phyloP scores from a whole-genome alignment of 768 basidiomycete genomes.

The Leccinum longicurvipes region DNA sequence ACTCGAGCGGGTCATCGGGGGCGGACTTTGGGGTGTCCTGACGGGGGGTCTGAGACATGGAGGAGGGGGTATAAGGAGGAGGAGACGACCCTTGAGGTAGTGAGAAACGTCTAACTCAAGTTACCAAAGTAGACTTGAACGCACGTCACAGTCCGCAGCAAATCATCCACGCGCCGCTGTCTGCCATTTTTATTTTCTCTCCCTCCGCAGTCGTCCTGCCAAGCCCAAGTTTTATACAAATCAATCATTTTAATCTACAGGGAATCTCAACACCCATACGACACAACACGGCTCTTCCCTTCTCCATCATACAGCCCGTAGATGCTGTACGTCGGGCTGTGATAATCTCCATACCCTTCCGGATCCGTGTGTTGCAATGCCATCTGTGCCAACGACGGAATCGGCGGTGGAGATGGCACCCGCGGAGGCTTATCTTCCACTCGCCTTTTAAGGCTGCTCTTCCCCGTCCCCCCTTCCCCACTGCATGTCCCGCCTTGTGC shows the following conservation, averaged over 20 bases:
- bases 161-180: background rate
- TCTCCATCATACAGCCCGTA: constrained; percentile 70
- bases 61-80: constrained; percentile 19
- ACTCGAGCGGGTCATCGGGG: constrained; percentile 38
- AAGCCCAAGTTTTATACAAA: constrained; percentile 18
- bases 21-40: constrained; percentile 27
- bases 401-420: constrained; percentile 73
- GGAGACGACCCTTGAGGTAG: background rate
- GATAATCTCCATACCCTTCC: constrained; percentile 61
- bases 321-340: constrained; percentile 81
- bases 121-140: no score
- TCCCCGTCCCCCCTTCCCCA: constrained; percentile 10
- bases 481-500: constrained; percentile 6
- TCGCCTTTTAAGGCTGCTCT: constrained; percentile 31
- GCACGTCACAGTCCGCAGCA: constrained; percentile 15
- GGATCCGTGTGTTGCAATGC: constrained; percentile 61
- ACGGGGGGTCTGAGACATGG: constrained; percentile 23
- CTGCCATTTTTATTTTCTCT: constrained; percentile 8
- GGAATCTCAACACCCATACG: constrained; percentile 21
- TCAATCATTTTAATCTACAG: constrained; percentile 1
- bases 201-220: constrained; percentile 20
- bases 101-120: no score
- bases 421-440: constrained; percentile 64
- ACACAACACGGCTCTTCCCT: constrained; percentile 44
- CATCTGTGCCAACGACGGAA: constrained; percentile 75